Evolutionary conservation across 2,329 filamentous ascomycete species (phyloP).

Genomic region (Aurifilum marmelostoma): DNA sequence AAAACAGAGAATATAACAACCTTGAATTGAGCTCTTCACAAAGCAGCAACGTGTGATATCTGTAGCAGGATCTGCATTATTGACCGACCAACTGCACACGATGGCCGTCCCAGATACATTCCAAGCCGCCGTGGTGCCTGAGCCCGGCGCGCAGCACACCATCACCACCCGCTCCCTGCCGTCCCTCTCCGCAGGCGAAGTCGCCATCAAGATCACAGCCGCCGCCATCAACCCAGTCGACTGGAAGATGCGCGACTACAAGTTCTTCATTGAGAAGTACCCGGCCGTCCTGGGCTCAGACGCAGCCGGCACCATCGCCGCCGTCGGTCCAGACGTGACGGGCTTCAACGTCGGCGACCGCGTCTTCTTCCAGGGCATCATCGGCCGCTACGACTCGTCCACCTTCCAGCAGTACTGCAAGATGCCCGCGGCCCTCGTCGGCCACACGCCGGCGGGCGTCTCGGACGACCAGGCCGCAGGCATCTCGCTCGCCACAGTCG

Average conservation of each 20-base stretch:
- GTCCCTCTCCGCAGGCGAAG: conserved; percentile 31
- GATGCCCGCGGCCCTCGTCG: conserved; percentile 39
- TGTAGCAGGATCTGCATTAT: neutral
- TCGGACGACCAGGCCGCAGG: conserved; percentile 38
- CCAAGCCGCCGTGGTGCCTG: conserved; percentile 27
- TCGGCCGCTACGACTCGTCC: conserved; percentile 36
- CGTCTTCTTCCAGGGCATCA: conserved; percentile 43
- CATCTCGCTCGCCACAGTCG: conserved; percentile 33
- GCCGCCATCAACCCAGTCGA: conserved; percentile 42
- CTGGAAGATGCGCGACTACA: conserved; percentile 40
- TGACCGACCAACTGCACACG: neutral
- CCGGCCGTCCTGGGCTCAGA: conserved; percentile 41
- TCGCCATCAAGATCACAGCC: conserved; percentile 32
- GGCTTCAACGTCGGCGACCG: conserved; percentile 41
- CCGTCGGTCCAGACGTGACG: conserved; percentile 36
- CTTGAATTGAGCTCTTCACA: neutral
- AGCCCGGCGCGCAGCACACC: conserved; percentile 23
- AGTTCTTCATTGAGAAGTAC: conserved; percentile 34
- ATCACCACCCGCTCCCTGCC: conserved; percentile 26
- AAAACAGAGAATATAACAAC: neutral
- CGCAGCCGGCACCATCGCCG: conserved; percentile 40
- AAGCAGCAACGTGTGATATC: neutral
- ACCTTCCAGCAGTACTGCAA: conserved; percentile 45
- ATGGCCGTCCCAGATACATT: conserved; percentile 25
- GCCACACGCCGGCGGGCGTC: conserved; percentile 37